phyloP scores from a whole-genome alignment of 495 filamentous ascomycete species.

The Aspergillus nidulans region DNA sequence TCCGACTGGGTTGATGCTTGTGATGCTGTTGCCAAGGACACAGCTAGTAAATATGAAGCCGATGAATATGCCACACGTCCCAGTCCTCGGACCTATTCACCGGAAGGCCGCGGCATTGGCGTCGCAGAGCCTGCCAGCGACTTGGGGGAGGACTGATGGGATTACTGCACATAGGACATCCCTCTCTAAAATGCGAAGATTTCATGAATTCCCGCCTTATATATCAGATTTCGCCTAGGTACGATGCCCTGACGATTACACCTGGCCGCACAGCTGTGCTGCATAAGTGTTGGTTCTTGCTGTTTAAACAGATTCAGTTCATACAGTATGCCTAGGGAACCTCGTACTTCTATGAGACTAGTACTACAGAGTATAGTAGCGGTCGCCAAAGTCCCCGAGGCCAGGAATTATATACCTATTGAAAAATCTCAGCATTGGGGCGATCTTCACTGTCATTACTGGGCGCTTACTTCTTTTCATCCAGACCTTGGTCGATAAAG shows the following conservation, averaged over 20 bases:
- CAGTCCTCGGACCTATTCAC: conserved; percentile 12
- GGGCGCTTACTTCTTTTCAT: conserved; percentile 84
- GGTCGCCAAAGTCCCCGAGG: conserved; percentile 92
- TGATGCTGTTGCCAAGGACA: conserved; percentile 69
- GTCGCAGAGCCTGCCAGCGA: conserved; percentile 16
- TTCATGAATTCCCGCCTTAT: neutral
- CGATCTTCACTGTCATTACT: conserved; percentile 11
- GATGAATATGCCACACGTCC: conserved; percentile 25
- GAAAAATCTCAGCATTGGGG: neutral
- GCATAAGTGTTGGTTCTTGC: no score
- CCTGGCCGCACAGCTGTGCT: no score
- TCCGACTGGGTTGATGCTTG: conserved; percentile 98
- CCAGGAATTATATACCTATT: conserved; percentile 92
- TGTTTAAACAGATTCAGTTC: no score
- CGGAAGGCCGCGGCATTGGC: conserved; percentile 18
- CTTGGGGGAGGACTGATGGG: conserved; percentile 32
- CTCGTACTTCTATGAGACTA: conserved; percentile 30
- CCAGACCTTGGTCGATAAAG: conserved; percentile 89
- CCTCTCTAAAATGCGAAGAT: conserved; percentile 18
- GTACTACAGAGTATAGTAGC: conserved; percentile 84
- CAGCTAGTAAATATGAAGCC: conserved; percentile 51
- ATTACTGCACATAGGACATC: conserved; percentile 13
- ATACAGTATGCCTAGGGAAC: no score
- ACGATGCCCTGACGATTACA: neutral
- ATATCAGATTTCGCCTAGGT: neutral